Evolutionary conservation across 2,329 filamentous ascomycete species (phyloP).

Genomic region (Aspergillus eucalypticola): DNA sequence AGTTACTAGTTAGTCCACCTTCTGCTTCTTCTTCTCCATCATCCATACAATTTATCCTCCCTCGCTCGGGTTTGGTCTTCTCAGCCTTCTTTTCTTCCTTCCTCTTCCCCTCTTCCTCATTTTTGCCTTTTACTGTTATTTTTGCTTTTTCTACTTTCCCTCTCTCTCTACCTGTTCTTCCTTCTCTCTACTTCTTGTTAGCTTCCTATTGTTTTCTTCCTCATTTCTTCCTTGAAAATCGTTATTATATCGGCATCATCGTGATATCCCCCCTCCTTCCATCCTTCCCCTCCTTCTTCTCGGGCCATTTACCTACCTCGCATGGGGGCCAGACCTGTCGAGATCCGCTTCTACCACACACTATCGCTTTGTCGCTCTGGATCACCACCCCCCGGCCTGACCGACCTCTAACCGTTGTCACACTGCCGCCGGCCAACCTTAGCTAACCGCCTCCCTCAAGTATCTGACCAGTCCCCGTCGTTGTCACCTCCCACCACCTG

Average conservation of each 20-base stretch:
- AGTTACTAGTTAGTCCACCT: no score
- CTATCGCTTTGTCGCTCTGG: slow-evolving; percentile 17
- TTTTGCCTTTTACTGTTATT: slow-evolving; percentile 9
- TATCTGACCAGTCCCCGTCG: slow-evolving; percentile 21
- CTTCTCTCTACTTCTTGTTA: slow-evolving; percentile 9
- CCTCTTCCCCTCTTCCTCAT: slow-evolving; percentile 10
- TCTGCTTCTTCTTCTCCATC: neutral
- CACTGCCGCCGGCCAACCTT: slow-evolving; percentile 28
- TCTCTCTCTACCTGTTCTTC: slow-evolving; percentile 19
- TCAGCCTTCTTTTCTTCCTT: slow-evolving; percentile 12
- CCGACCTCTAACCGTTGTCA: slow-evolving; percentile 26
- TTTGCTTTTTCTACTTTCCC: slow-evolving; percentile 12
- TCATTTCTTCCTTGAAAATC: neutral
- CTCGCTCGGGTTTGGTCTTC: neutral
- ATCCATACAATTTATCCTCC: slow-evolving; percentile 8
- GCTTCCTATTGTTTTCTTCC: slow-evolving; percentile 5
- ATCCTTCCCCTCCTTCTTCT: slow-evolving; percentile 16
- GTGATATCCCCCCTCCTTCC: neutral
- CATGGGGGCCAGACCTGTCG: slow-evolving; percentile 18
- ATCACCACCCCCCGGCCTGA: slow-evolving; percentile 12
- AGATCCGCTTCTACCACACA: slow-evolving; percentile 22
- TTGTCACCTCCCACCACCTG: slow-evolving; percentile 14
- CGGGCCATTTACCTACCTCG: slow-evolving; percentile 24
- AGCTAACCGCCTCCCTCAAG: slow-evolving; percentile 27
- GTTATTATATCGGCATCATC: neutral